A percentile compares a stretch with the other conserved stretches of the same genome.
phyloP scores from a whole-genome alignment of 1,284 basidiomycete species.

The Pseudozyma pruni region DNA sequence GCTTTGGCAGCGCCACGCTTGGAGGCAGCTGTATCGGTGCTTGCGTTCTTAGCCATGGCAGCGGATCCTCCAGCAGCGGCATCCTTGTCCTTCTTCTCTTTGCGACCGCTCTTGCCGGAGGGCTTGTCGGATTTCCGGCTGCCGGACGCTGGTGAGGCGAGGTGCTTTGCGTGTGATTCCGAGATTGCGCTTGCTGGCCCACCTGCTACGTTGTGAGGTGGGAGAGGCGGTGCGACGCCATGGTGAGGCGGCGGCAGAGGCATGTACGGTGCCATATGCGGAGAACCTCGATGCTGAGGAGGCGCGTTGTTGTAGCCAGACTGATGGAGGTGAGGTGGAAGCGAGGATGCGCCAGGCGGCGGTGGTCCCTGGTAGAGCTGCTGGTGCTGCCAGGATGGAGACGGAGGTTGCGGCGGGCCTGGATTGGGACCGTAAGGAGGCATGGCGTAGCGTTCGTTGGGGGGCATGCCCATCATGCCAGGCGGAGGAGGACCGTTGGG shows the following conservation, averaged over 20 bases:
- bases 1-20: slow-evolving; percentile 38
- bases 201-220: slow-evolving; percentile 26
- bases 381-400: slow-evolving; percentile 50
- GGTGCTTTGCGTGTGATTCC: slow-evolving; percentile 36
- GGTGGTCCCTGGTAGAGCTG: slow-evolving; percentile 36
- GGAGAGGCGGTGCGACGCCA: slow-evolving; percentile 15
- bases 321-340: slow-evolving; percentile 45
- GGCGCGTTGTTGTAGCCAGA: slow-evolving; percentile 25
- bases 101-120: slow-evolving; percentile 31
- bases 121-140: slow-evolving; percentile 44
- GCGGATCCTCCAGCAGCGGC: slow-evolving; percentile 20
- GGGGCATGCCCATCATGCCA: slow-evolving; percentile 45
- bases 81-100: slow-evolving; percentile 44
- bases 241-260: slow-evolving; percentile 36
- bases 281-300: slow-evolving; percentile 39
- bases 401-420: slow-evolving; percentile 38
- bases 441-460: slow-evolving; percentile 43
- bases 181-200: slow-evolving; percentile 32
- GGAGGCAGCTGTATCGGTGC: slow-evolving; percentile 32
- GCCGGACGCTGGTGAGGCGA: slow-evolving; percentile 33
- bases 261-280: slow-evolving; percentile 43
- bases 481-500: slow-evolving; percentile 36
- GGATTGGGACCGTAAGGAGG: slow-evolving; percentile 36
- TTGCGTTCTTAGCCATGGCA: slow-evolving; percentile 41
- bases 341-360: slow-evolving; percentile 26